Percentiles rank a stretch among this genome's conserved stretches.
phyloP scores from a whole-genome alignment of 257 asterid species.

The Forsythia suspensa region DNA sequence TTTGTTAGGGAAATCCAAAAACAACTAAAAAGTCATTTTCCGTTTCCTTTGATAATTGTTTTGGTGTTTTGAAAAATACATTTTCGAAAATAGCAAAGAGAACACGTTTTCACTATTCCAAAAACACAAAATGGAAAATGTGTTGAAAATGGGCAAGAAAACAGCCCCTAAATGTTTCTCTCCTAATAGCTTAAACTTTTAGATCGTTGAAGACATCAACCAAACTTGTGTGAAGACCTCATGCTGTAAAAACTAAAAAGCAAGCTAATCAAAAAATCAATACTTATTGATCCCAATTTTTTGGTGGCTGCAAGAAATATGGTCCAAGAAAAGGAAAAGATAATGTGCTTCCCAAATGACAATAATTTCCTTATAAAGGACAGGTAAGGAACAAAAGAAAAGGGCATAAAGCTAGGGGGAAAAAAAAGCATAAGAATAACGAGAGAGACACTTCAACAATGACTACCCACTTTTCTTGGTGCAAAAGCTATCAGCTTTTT shows the following conservation, averaged over 20 bases:
- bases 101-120: no score
- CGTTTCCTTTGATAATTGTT: no score
- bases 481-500: conserved; percentile 55
- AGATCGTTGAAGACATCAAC: background rate
- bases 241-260: background rate
- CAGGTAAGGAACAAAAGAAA: conserved; percentile 38
- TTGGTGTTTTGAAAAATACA: no score
- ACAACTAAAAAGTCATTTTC: no score
- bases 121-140: no score
- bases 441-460: conserved; percentile 55
- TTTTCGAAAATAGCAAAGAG: no score
- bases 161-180: background rate
- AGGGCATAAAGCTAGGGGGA: conserved; percentile 38
- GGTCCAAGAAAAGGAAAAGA: conserved; percentile 17
- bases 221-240: background rate
- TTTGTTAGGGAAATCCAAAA: no score
- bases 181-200: background rate
- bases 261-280: background rate
- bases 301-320: background rate
- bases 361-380: conserved; percentile 39
- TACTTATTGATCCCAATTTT: background rate
- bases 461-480: conserved; percentile 58
- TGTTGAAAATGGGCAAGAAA: no score
- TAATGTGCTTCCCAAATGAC: conserved; percentile 23
- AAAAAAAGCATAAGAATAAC: conserved; percentile 33